Base-by-base conservation (phyloP, 2,329 filamentous ascomycete genomes). In the Thyridium curvatum region DNA sequence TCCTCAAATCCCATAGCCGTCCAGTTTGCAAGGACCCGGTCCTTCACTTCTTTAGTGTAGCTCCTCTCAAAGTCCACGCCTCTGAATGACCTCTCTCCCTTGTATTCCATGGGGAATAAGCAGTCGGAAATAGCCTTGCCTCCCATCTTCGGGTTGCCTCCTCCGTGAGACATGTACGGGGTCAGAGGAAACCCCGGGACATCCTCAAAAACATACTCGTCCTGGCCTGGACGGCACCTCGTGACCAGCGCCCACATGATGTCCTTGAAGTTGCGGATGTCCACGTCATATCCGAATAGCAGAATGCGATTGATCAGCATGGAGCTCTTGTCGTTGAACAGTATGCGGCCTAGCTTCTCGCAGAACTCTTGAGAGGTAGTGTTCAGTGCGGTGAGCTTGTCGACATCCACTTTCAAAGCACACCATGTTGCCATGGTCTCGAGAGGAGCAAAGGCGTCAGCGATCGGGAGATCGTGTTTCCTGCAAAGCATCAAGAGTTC, bases 341-440 rank as follows among this genome's bases (percentile, higher is more conserved):
- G 50, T 2, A 70, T 14, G 31, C 71, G 58, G 1, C 68, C 70
- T 10, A 74, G 48, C 16, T 48, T 49, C 32, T 57, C 53, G 35
- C 55, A 55, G 33, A 74, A 62, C 0, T 62, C 59, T 14, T 53
- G 43, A 0, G 62, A 39, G 1, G 52, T 72, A 13, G 69, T 71
- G 33, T 77, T 70, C 66, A 78, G 69, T 8, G 68, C 64, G 21
- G 71, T 70, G 8, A 82, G 64, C 49, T 72, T 72, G 6, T 65
- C 59, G 2, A 68, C 73, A 50, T 83, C 77, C 16, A 80, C 69
- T 41, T 78, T 69, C 49, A 83, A 46, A 0, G 57, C 68, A 1
- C 60, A 59, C 70, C 71, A 74, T 1, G 63, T 72, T 0, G 66
- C 68, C 40, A 70, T 65, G 0, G 65, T 59, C 41, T 70, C 65